These are phyloP conservation scores for Calcarisporium arbuscula DNA, from an alignment of 2,329 filamentous ascomycete species.

Conservation along the genomic window DNA sequence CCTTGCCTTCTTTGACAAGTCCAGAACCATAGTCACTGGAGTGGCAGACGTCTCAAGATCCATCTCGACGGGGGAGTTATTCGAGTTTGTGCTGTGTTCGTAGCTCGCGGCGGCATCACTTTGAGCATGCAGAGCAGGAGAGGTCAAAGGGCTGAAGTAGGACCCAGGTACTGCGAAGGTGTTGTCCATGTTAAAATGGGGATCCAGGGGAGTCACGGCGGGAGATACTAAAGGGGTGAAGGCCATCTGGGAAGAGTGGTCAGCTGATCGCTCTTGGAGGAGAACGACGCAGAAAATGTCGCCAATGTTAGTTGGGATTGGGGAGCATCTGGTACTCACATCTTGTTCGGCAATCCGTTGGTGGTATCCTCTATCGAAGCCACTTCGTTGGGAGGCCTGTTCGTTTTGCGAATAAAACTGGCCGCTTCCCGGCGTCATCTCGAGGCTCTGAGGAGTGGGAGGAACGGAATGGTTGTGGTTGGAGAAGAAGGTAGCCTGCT, in stretches of 20 bases:
- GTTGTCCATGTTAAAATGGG: slow-evolving; percentile 56
- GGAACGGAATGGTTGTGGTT: slow-evolving; percentile 59
- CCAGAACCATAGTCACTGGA: slow-evolving; percentile 37
- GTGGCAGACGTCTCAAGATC: slow-evolving; percentile 39
- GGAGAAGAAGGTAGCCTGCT: slow-evolving; percentile 48
- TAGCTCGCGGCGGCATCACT: slow-evolving; percentile 43
- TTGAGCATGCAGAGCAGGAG: slow-evolving; percentile 71
- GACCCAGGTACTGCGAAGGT: slow-evolving; percentile 59
- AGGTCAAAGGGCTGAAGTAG: slow-evolving; percentile 80
- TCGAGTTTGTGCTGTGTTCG: slow-evolving; percentile 37
- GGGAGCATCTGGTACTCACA: slow-evolving; percentile 43
- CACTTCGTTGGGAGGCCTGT: slow-evolving; percentile 45
- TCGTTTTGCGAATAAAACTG: slow-evolving; percentile 56
- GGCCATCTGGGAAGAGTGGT: slow-evolving; percentile 46
- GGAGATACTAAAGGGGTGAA: slow-evolving; percentile 79
- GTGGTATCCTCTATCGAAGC: slow-evolving; percentile 59
- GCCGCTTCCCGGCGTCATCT: slow-evolving; percentile 56
- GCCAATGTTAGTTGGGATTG: not conserved
- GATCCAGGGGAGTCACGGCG: slow-evolving; percentile 74
- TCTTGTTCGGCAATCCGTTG: slow-evolving; percentile 63
- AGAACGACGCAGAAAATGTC: not conserved
- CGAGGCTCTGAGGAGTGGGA: slow-evolving; percentile 74
- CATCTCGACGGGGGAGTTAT: slow-evolving; percentile 53
- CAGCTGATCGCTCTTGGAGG: not conserved
- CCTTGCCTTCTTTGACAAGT: slow-evolving; percentile 44